phyloP scores from a whole-genome alignment of 176 grass and related monocot genomes.

The Phoenix roebelenii region DNA sequence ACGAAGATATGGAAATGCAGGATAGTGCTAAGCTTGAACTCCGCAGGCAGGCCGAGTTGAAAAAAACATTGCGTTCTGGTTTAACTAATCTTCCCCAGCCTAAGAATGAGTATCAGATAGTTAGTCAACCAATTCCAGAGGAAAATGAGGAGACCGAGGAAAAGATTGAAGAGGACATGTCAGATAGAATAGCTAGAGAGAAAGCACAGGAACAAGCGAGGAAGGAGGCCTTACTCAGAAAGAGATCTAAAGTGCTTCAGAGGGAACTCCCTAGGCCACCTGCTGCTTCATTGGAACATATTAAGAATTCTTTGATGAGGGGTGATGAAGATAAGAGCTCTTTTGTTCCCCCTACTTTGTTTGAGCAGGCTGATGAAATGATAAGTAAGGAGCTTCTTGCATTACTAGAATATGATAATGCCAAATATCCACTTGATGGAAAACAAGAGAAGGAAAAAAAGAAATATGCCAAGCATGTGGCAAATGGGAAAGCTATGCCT shows the following conservation, averaged over 20 bases:
- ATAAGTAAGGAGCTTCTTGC: conserved; percentile 62
- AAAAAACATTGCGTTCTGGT: conserved; percentile 45
- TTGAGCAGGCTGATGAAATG: conserved; percentile 83
- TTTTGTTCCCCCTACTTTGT: conserved; percentile 74
- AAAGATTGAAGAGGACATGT: conserved; percentile 85
- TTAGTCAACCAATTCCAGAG: conserved; percentile 54
- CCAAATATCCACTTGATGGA: conserved; percentile 75
- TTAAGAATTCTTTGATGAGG: conserved; percentile 59
- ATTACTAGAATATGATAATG: conserved; percentile 78
- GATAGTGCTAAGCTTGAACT: conserved; percentile 54
- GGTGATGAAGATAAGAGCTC: conserved; percentile 63
- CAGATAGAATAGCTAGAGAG: conserved; percentile 57
- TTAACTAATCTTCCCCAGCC: conserved; percentile 65
- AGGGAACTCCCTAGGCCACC: conserved; percentile 79
- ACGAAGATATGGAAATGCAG: conserved; percentile 73
- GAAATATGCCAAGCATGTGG: conserved; percentile 37
- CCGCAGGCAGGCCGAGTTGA: conserved; percentile 58
- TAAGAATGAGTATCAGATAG: conserved; percentile 87
- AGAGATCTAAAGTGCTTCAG: conserved; percentile 92
- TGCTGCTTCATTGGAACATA: conserved; percentile 50
- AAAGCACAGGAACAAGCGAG: conserved; percentile 63
- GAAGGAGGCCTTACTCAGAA: conserved; percentile 68
- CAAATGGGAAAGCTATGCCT: conserved; percentile 22
- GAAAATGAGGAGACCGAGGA: conserved; percentile 65
- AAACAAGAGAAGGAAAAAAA: conserved; percentile 61